Evolutionary conservation across 2,329 filamentous ascomycete species (phyloP), one percentile per base, ranked within the genome.

Genomic region (Fusarium pininemorale): DNA sequence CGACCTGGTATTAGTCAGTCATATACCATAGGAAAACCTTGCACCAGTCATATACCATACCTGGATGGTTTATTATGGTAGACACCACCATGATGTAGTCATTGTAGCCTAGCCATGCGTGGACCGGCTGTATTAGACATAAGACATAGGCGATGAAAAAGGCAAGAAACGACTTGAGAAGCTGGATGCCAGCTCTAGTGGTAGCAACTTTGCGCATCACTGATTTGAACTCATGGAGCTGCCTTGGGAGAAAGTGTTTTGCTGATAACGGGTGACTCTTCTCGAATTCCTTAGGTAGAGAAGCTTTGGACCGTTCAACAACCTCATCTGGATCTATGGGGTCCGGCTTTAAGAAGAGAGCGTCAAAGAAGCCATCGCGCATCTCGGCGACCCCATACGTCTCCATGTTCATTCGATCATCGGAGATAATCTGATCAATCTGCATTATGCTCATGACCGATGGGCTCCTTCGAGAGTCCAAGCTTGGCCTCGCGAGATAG

Each of bases 31-130:
- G 32, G 32, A 35, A 35, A 15, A 35, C 32, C 32, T 35, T 35
- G 32, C 32, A 16, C 32, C 14, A 35, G 32, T 8, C 14, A 35
- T 35, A 35, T 35, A 35, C 32, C 32, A 35, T 35, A 35, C 32
- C 32, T 7, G 89, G 84, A 73, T 91, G 89, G 66, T 90, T 90
- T 50, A 90, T 74, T 26, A 90, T 84, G n/a, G 86, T 82, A 6
- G 89, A 90, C 54, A 91, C 79, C 8, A 84, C 85, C 83, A 89
- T 87, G 67, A 90, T 84, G 73, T 90, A 90, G 70, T 83, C 83
- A 73, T 89, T 87, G 22, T 80, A 83, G 5, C 89, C 89, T 8
- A 90, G 81, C 84, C 85, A 88, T n/a, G 78, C 64, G n/a, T 83
- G 82, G 9, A 86, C 82, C 7, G 75, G 75, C 4, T 87, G 87